Conservation (phyloP, 139 green algal genomes). For the Chlamydomonas eustigma region DNA sequence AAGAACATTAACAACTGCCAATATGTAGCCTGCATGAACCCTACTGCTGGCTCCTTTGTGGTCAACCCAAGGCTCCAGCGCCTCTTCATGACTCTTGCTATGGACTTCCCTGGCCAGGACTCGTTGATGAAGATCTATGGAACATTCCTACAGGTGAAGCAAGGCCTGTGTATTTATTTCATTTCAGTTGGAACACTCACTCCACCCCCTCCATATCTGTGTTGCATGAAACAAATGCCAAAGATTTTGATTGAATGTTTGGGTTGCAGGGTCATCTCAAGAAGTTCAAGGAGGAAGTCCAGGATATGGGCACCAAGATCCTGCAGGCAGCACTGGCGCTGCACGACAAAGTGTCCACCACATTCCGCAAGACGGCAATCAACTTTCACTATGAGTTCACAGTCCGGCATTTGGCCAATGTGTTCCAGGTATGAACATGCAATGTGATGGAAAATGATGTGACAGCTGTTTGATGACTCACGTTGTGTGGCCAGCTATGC, state of each 20-base stretch:
- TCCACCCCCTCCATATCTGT: no score
- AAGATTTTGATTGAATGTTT: background rate
- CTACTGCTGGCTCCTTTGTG: conserved; percentile 81
- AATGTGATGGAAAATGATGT: background rate
- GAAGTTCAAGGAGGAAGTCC: conserved; percentile 59
- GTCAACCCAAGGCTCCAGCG: conserved; percentile 89
- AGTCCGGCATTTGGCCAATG: conserved; percentile 79
- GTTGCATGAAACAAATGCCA: background rate
- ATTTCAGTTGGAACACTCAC: no score
- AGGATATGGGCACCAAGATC: conserved; percentile 73
- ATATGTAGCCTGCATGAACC: conserved; percentile 89
- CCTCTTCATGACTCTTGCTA: conserved; percentile 87
- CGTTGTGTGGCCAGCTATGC: background rate
- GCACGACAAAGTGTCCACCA: conserved; percentile 75
- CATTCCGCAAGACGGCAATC: conserved; percentile 85
- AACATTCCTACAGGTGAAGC: conserved; percentile 64
- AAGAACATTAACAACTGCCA: conserved; percentile 87
- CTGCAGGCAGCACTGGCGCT: conserved; percentile 74
- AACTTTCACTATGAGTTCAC: conserved; percentile 95
- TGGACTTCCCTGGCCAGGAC: conserved; percentile 83
- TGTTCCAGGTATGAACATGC: conserved; percentile 67
- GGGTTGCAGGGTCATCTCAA: conserved; percentile 50
- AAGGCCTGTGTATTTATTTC: no score
- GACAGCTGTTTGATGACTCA: background rate
- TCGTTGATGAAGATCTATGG: conserved; percentile 89